Conservation (phyloP, 352 stramenopile genomes). For the Bremia lactucae region DNA sequence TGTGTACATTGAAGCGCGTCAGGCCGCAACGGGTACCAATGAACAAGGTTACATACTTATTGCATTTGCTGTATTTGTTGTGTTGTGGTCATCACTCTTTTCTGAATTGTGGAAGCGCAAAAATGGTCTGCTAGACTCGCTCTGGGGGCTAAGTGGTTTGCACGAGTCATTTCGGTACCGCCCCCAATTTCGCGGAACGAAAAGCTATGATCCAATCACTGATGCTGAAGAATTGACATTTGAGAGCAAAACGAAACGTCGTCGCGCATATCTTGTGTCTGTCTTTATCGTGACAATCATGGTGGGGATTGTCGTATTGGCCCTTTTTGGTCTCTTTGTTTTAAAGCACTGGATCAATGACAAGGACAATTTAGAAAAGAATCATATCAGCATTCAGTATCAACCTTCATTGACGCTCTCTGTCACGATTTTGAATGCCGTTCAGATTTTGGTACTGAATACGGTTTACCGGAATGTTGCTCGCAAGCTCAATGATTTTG, state of each 20-base stretch:
- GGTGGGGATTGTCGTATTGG: constrained; percentile 52
- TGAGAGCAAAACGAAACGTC: constrained; percentile 40
- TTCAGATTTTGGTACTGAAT: constrained; percentile 92
- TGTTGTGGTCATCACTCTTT: constrained; percentile 77
- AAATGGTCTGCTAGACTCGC: constrained; percentile 57
- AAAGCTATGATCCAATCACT: constrained; percentile 48
- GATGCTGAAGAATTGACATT: constrained; percentile 46
- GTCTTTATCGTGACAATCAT: constrained; percentile 52
- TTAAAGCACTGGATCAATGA: constrained; percentile 61
- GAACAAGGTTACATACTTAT: constrained; percentile 50
- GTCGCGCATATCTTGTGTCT: constrained; percentile 43
- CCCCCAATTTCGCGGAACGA: constrained; percentile 73
- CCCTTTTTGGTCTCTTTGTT: constrained; percentile 46
- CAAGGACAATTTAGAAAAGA: constrained; percentile 15
- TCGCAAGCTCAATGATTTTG: constrained; percentile 88
- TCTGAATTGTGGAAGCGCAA: constrained; percentile 82
- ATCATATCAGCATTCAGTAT: constrained; percentile 31
- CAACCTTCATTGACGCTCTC: constrained; percentile 30
- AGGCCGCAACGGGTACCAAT: constrained; percentile 17
- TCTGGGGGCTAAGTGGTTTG: constrained; percentile 77
- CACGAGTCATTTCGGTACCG: constrained; percentile 56
- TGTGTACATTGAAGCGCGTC: constrained; percentile 27
- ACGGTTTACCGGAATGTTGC: constrained; percentile 87
- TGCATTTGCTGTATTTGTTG: constrained; percentile 70
- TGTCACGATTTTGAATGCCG: constrained; percentile 54